These are phyloP conservation scores for Ogataea neopini DNA, from an alignment of 805 yeast species.

Conservation along the genomic window DNA sequence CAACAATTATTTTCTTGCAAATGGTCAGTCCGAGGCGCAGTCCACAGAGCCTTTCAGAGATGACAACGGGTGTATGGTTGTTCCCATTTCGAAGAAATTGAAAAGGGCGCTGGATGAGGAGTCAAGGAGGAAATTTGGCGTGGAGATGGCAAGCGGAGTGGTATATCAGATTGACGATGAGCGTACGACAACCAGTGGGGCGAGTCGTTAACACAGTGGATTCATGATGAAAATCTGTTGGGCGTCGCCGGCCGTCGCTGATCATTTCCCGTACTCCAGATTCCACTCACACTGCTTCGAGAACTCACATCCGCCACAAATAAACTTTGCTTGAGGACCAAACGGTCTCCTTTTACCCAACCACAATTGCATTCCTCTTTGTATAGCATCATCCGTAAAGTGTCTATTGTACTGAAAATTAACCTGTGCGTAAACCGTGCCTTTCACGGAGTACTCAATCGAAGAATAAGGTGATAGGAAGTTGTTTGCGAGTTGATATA, in stretches of 20 bases:
- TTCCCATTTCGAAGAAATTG: constrained; percentile 3
- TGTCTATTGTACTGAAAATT: constrained; percentile 40
- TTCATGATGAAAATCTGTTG: too few relatives aligned
- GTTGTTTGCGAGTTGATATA: constrained; percentile 38
- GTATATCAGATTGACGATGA: constrained; percentile 3
- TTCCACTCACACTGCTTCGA: constrained; percentile 44
- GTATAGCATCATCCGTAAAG: constrained; percentile 33
- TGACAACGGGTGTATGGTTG: constrained; percentile 2
- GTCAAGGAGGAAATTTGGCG: constrained; percentile 23
- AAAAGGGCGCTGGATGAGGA: constrained; percentile 9
- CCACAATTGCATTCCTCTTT: constrained; percentile 52
- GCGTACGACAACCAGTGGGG: too few relatives aligned
- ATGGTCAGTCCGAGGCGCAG: neutral
- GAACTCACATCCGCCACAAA: constrained; percentile 60
- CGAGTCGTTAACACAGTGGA: too few relatives aligned
- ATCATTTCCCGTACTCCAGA: constrained; percentile 11
- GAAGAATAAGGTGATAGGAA: constrained; percentile 40
- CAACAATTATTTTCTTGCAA: neutral
- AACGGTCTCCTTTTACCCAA: constrained; percentile 54
- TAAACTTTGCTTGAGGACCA: constrained; percentile 40
- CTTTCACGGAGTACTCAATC: constrained; percentile 55
- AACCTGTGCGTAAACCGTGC: constrained; percentile 42
- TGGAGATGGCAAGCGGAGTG: constrained; percentile 26
- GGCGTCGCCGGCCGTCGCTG: too few relatives aligned
- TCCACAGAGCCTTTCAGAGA: constrained; percentile 3